A percentile compares a stretch with the other conserved stretches of the same genome.
Conservation (phyloP, 1,284 basidiomycete genomes). For the Tranzscheliella williamsii region DNA sequence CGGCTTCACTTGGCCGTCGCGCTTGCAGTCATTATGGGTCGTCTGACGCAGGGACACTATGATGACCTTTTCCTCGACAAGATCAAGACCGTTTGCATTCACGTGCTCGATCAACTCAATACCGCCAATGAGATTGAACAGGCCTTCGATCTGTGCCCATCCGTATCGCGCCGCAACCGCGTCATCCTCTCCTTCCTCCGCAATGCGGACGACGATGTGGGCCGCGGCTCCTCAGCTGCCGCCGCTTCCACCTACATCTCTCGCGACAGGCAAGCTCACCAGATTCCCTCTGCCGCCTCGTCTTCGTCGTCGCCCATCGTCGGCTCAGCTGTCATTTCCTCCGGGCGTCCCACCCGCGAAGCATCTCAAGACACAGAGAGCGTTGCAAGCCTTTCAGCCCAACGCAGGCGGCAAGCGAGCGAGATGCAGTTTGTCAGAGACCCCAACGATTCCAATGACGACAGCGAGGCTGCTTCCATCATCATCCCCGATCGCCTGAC, state of each 20-base stretch:
- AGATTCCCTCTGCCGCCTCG: slow-evolving; percentile 4
- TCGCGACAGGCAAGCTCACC: too few species aligned
- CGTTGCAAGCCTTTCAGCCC: slow-evolving; percentile 25
- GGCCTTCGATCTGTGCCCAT: slow-evolving; percentile 30
- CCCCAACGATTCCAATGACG: slow-evolving; percentile 27
- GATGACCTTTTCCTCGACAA: slow-evolving; percentile 41
- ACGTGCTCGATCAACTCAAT: slow-evolving; percentile 39
- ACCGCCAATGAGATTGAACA: slow-evolving; percentile 31
- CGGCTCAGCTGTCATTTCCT: background rate
- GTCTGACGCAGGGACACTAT: slow-evolving; percentile 21
- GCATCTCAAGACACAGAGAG: slow-evolving; percentile 20
- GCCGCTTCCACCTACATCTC: background rate
- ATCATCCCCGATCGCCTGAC: slow-evolving; percentile 1
- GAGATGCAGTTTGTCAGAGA: slow-evolving; percentile 30
- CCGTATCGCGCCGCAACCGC: slow-evolving; percentile 32
- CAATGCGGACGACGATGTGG: slow-evolving; percentile 15
- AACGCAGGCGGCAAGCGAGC: slow-evolving; percentile 16
- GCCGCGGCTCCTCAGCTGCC: background rate
- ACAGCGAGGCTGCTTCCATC: slow-evolving; percentile 12
- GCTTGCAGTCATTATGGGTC: slow-evolving; percentile 26
- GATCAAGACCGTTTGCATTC: slow-evolving; percentile 28
- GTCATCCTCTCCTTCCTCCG: slow-evolving; percentile 33
- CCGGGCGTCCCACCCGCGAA: slow-evolving; percentile 10
- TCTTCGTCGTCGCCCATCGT: slow-evolving; percentile 3
- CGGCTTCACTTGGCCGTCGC: too few species aligned